A percentile compares a stretch with the other conserved stretches of the same genome.
Conservation (phyloP, 2,329 filamentous ascomycete genomes). For the Colletotrichum spinosum region DNA sequence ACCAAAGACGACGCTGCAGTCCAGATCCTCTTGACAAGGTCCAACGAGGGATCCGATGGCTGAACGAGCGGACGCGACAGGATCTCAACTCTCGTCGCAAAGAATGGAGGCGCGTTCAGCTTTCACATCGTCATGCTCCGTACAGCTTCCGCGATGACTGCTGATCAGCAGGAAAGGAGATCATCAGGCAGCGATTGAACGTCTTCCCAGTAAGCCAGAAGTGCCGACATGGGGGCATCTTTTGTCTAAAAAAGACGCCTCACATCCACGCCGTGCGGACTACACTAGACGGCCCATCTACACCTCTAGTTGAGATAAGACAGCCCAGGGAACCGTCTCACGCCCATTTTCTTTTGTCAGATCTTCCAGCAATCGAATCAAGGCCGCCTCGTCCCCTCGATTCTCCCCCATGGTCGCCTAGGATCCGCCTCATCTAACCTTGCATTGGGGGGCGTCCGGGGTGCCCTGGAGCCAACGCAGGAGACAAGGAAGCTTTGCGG, state of each 20-base stretch:
- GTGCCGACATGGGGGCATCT: constrained; percentile 6
- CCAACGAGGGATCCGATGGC: not conserved
- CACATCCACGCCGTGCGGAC: not conserved
- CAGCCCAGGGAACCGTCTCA: not conserved
- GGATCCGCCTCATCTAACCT: constrained; percentile 26
- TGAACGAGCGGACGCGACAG: constrained; percentile 26
- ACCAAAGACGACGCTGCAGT: not conserved
- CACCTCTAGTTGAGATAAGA: constrained; percentile 13
- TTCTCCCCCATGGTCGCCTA: constrained; percentile 1
- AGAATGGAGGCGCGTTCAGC: not conserved
- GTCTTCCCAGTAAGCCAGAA: not conserved
- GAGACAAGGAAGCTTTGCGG: not conserved
- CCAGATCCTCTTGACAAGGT: not conserved
- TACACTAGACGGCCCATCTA: not conserved
- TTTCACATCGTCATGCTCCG: not conserved
- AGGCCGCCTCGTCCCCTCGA: not conserved
- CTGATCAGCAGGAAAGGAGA: not conserved
- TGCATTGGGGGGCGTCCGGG: constrained; percentile 14
- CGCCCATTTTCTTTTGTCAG: constrained; percentile 21
- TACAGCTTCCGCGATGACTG: not conserved
- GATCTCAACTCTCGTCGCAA: constrained; percentile 3
- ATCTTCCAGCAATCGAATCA: constrained; percentile 20
- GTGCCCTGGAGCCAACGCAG: not conserved
- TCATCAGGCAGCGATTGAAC: not conserved
- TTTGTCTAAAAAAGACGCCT: constrained; percentile 4